Conservation (phyloP, 257 asterid genomes). For the Galeopsis tetrahit region DNA sequence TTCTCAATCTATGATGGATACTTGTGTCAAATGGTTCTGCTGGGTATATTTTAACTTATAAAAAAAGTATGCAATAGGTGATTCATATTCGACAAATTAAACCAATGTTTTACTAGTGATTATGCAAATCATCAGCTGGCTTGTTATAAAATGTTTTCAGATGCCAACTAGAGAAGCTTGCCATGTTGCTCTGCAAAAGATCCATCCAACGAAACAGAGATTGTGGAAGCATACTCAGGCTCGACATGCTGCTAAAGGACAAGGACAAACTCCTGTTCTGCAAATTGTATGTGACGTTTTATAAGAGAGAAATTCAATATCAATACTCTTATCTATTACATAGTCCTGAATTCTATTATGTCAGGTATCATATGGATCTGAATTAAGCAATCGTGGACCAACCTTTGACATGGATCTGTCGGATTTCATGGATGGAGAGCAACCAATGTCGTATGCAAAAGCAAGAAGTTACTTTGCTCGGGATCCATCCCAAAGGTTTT, state of each 20-base stretch:
- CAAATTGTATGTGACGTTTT: slow-evolving; percentile 72
- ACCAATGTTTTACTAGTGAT: slow-evolving; percentile 12
- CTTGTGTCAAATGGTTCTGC: neutral
- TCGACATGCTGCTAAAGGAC: slow-evolving; percentile 80
- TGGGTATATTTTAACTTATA: neutral
- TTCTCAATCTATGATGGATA: neutral
- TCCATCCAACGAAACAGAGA: slow-evolving; percentile 84
- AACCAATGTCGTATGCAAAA: slow-evolving; percentile 75
- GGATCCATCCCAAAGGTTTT: slow-evolving; percentile 94
- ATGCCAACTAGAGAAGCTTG: slow-evolving; percentile 99
- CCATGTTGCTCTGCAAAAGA: slow-evolving; percentile 92
- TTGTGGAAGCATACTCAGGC: slow-evolving; percentile 99
- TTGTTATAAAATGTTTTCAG: slow-evolving; percentile 45
- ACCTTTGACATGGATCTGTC: slow-evolving; percentile 97
- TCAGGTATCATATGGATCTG: slow-evolving; percentile 98
- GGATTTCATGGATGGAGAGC: slow-evolving; percentile 84
- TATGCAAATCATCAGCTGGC: neutral
- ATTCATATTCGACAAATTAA: neutral
- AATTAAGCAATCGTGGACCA: slow-evolving; percentile 97
- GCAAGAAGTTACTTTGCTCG: slow-evolving; percentile 84
- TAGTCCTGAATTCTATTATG: slow-evolving; percentile 22
- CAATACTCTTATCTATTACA: slow-evolving; percentile 1
- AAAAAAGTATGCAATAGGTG: neutral
- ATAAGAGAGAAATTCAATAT: neutral
- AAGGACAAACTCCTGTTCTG: slow-evolving; percentile 73